Evolutionary conservation across 2,329 filamentous ascomycete genomes (phyloP), one percentile per base, ranked within the genome.

Genomic region (Cladosporium sp.): DNA sequence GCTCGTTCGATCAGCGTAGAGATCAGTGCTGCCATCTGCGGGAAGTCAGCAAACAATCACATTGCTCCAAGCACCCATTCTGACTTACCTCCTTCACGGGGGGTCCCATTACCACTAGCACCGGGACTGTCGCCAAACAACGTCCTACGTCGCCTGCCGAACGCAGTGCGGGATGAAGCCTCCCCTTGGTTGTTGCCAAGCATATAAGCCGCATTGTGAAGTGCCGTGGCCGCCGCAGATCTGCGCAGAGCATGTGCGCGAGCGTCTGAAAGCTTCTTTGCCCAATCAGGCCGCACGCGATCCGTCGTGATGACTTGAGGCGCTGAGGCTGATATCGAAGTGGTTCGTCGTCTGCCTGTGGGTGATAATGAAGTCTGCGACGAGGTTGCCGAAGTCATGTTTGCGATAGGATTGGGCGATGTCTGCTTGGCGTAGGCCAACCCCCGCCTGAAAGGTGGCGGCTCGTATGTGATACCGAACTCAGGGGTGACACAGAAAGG

Each of bases 401-500:
- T 83, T 45, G 74, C 76, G 56, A 84, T 70, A 13, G 77, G 72
- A 42, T 77, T 58, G 46, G 73, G 43, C 49, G 65, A 56, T 81
- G 74, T 18, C 7, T 34, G 42, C 22, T 78, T 72, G 1, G 82
- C 78, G 46, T 92, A 92, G 1, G 81, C 75, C 32, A 98, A 72
- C 1, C 93, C 93, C 58, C 91, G 80, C 19, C 90, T 84, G 74
- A 97, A 97, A 0, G 88, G 84, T 2, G 93, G 93, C 10, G 90
- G 80, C 4, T 92, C 84, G 68, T 96, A 98, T 0, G 89, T 95
- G n/a, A 98, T 87, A 43, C 93, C 93, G 66, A 97, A 96, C 59
- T 98, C 92, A 1, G 89, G 84, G 61, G 93, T 89, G 46, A 93
- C 89, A 69, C 93, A 98, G 70, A 96, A 98, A 0, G 93, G 93